Evolutionary conservation across 805 yeast genomes (phyloP), one percentile per base, ranked within the genome.

Genomic region (Ogataea siamensis): DNA sequence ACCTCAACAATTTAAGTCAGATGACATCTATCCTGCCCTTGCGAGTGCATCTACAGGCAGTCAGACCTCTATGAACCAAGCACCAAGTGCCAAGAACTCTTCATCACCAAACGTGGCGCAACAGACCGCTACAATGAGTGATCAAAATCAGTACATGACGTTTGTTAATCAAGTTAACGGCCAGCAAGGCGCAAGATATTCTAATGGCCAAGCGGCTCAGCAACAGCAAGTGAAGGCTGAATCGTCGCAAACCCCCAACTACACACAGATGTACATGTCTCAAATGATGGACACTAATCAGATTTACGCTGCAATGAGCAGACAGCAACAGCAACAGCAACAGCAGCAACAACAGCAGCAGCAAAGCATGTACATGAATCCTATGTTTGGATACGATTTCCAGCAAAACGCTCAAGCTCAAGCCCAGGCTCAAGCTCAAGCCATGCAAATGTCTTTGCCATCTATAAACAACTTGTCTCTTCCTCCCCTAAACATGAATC

Each of bases 401-500:
- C 48, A 42, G 34, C 45, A 39, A 11, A 43, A 39, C 28, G 41
- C 45, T 22, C 54, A 47, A 25, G 47, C 46, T 5, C 54, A 48
- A 28, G 45, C 47, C 26, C 25, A 22, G 27, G 47, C 46, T 7
- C 54, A 48, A 25, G 47, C 46, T 7, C 54, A 48, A 26, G 45
- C 47, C 23, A 41, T 50, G 37, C 55, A 51, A 32, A 45, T 45
- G 46, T 45, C 55, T 9, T 40, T 50, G 17, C 62, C 62, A 5
- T 51, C 61, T 2, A 57, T 60, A 24, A 60, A 55, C 40, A 55
- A 55, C 24, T 44, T 60, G 27, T 51, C 62, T 11, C 40, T 60
- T 37, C 65, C 65, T 12, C 62, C 64, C 5, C 29, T 58, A 5
- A 56, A 54, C 40, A 51, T 55, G 54, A 55, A 50, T 25, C 58